Base-by-base conservation (phyloP, 2,329 filamentous ascomycete species). In the Cladosporium phlei region DNA sequence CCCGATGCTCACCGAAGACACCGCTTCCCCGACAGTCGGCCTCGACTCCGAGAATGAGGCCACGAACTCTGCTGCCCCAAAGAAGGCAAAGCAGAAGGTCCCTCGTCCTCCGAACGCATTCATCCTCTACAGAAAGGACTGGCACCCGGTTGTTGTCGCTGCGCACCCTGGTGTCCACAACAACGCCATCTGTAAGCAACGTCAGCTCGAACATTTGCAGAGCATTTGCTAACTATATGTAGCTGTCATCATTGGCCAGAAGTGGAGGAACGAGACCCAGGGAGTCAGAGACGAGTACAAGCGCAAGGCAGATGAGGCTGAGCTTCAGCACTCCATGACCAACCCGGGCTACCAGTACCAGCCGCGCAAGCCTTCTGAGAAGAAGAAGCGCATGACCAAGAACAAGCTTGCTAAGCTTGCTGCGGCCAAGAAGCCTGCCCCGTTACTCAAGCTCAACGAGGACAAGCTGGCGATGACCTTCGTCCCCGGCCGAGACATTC, bases 81-180 rank as follows among this genome's bases (percentile, higher is more conserved):
- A 16, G 22, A 42, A 24, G 33, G 9, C 35, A 20, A 45, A 33
- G 34, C 35, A 38, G 37, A 69, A 70, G 50, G 57, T 72, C 19
- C 66, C 68, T 44, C 67, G 70, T n/a, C 69, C 70, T 14, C 64
- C 67, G 12, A 73, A 73, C 57, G 66, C 67, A 4, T 73, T 71
- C 57, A 72, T 72, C 46, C 58, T 73, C 19, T 74, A 71, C 53
- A 66, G 69, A 20, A 61, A 69, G 52, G 58, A 69, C 34, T 61
- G 69, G 43, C 57, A 60, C 44, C 58, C 64, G 2, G 50, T 52
- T 11, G 51, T 69, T 35, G 69, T 67, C 45, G 64, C 59, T n/a
- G 47, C 55, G 27, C 61, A 69, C 47, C 68, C 69, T n/a, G 59
- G 59, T 10, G 52, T 70, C 22, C 64, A 69, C 44, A 73, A 73